Base-by-base conservation (phyloP, 805 yeast genomes). In the Phaffomyces opuntiae region DNA sequence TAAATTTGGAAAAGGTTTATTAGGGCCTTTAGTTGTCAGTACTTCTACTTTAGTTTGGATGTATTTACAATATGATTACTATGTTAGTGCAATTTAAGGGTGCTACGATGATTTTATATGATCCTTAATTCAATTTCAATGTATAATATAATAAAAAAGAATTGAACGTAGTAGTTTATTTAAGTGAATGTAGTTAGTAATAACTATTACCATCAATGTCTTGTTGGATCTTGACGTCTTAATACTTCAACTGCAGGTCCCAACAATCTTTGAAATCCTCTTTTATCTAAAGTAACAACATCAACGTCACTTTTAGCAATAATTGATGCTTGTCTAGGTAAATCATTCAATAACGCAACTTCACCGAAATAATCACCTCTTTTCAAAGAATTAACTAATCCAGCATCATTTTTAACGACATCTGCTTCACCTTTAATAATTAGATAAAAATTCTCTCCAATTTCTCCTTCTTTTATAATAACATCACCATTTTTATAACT, bases 311-410 rank as follows among this genome's bases (percentile, higher is more conserved):
- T 76, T 16, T 74, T 69, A 1, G 96, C 96, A 43, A 74, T 79
- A 35, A 93, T 93, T 6, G 96, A 84, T 31, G 99, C 99, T 62
- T 87, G 93, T 66, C 99, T 80, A 50, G 98, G 98, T 48, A 81
- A 70, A 62, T 93, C 96, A 58, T 90, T 85, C 55, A 93, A 73
- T 56, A 93, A 72, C 4, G 99, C 98, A 52, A 93, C 81, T 68
- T 93, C 99, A 53, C 99, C 99, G 65, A 93, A 93, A 68, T 93
- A 93, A 63, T 85, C 96, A 52, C 97, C 97, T 58, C 84, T 80
- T 39, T 74, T 67, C 49, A 88, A 72, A 14, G 69, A 69, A 21
- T 73, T 75, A 32, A 89, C 73, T 38, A 74, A 72, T 24, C 90
- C 90, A 39, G 74, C 74, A 35, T 72, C 78, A 6, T 60, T 51